Base-by-base conservation (phyloP, 2,329 filamentous ascomycete genomes). In the Xylaria sp. region DNA sequence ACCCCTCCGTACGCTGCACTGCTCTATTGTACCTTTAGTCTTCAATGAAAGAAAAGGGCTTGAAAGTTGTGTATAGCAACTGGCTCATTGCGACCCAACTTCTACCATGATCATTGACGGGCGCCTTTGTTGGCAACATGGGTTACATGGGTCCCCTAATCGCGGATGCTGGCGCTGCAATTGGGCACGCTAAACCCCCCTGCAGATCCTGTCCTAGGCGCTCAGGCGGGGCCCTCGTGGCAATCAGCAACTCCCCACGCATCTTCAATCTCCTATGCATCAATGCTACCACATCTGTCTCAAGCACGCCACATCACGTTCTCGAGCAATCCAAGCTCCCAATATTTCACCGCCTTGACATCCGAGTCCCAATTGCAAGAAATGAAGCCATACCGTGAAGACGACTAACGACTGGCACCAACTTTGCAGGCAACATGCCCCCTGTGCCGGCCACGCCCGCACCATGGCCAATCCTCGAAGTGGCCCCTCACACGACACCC, bases 401-500 rank as follows among this genome's bases (percentile, higher is more conserved):
- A 54, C 40, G 4, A 66, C 58, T 72, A 31, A 67, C 65, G 11
- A 48, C 9, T 33, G 40, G 28, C 40, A n/a, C 17, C 42, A 4
- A 53, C 53, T 69, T 58, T 59, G 65, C 20, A 72, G 70, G 51
- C 65, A 72, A 58, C 11, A 74, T 77, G 75, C 71, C 77, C 15
- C 69, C 74, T n/a, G 59, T 67, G 36, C 70, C 69, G 42, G 66
- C 65, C 38, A 38, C 51, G 40, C 64, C 60, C 36, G 72, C 74
- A 13, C 73, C 76, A 3, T 71, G 72, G 42, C 73, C 76, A 28
- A 76, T 78, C 36, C 70, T 74, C 69, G 75, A 78, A 60, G 62
- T 75, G 15, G 70, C 73, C 51, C 76, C 75, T 10, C 77, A 79
- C 57, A 75, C 73, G 36, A 77, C 77, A 6, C 92, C 92, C n/a